A percentile compares a stretch with the other conserved stretches of the same genome.
Evolutionary conservation across 225 moss, liverwort and hornwort genomes (phyloP).

Genomic region (Physcomitrellopsis africana): DNA sequence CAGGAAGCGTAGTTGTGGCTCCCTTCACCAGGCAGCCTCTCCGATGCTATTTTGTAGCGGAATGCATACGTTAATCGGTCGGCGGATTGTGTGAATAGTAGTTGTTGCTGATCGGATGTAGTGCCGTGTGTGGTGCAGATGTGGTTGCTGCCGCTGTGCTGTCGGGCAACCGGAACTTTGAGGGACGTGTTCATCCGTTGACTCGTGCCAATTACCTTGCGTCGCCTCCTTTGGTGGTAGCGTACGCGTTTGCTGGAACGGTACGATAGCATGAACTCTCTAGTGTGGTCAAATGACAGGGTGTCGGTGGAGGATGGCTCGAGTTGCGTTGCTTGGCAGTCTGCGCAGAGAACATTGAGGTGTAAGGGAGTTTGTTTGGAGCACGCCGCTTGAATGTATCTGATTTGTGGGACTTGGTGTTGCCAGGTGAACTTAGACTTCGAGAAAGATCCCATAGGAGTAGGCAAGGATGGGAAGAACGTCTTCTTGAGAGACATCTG

Average conservation of each 20-base stretch:
- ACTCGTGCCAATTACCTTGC: constrained; percentile 96
- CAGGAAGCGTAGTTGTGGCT: constrained; percentile 5
- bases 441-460: constrained; percentile 79
- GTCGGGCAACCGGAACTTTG: constrained; percentile 94
- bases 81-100: neutral
- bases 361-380: constrained; percentile 1
- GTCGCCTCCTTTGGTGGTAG: constrained; percentile 95
- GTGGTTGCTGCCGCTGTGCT: constrained; percentile 81
- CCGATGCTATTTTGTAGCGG: neutral
- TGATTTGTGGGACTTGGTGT: constrained; percentile 4
- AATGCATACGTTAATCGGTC: neutral
- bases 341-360: neutral
- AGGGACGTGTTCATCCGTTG: constrained; percentile 96
- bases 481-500: constrained; percentile 89
- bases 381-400: constrained; percentile 1
- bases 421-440: constrained; percentile 84
- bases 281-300: constrained; percentile 13
- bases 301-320: constrained; percentile 5
- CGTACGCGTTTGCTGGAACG: constrained; percentile 91
- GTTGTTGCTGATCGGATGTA: constrained; percentile 6
- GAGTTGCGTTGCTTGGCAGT: constrained; percentile 1
- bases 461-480: constrained; percentile 67
- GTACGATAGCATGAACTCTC: constrained; percentile 40
- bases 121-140: constrained; percentile 49
- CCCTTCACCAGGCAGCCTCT: neutral